These are phyloP conservation scores for Pseudozyma thailandica DNA, from an alignment of 1,284 basidiomycete species.

Conservation along the genomic window DNA sequence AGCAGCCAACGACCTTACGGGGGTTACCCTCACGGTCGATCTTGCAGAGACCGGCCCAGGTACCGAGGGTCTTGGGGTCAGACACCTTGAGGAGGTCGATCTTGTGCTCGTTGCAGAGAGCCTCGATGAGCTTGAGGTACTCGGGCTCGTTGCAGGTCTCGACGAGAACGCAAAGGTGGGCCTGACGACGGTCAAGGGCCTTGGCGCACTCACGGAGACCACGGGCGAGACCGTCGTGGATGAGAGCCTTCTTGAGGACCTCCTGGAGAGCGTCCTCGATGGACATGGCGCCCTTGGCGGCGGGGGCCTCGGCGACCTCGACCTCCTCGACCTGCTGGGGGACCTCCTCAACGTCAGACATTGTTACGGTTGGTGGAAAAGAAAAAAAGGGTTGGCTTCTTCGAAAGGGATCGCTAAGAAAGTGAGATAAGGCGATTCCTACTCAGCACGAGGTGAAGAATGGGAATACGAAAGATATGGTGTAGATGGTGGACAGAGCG, in stretches of 20 bases:
- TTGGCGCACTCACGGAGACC: conserved; percentile 98
- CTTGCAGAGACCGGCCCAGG: conserved; percentile 93
- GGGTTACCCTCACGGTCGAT: conserved; percentile 99
- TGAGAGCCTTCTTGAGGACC: conserved; percentile 91
- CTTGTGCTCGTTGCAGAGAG: conserved; percentile 98
- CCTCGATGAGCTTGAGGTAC: conserved; percentile 99
- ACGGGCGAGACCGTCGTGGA: conserved; percentile 97
- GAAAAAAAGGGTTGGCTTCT: conserved; percentile 58
- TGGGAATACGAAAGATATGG: conserved; percentile 31
- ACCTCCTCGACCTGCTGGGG: conserved; percentile 70
- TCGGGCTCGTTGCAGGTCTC: conserved; percentile 99
- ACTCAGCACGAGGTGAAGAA: conserved; percentile 56
- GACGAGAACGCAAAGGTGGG: conserved; percentile 97
- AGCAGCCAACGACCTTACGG: conserved; percentile 78
- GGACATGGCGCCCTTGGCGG: conserved; percentile 86
- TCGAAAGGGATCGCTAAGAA: conserved; percentile 62
- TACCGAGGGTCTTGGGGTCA: conserved; percentile 94
- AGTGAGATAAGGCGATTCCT: conserved; percentile 41
- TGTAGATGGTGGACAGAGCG: conserved; percentile 14
- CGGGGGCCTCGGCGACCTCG: conserved; percentile 78
- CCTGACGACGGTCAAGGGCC: conserved; percentile 97
- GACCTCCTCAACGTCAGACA: conserved; percentile 68
- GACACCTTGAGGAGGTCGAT: conserved; percentile 98
- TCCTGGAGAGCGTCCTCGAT: conserved; percentile 98
- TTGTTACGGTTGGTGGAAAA: conserved; percentile 35